A percentile compares a stretch with the other conserved stretches of the same genome.
These are phyloP conservation scores for Sparassis latifolia DNA, from an alignment of 1,284 basidiomycete species.

Conservation along the genomic window DNA sequence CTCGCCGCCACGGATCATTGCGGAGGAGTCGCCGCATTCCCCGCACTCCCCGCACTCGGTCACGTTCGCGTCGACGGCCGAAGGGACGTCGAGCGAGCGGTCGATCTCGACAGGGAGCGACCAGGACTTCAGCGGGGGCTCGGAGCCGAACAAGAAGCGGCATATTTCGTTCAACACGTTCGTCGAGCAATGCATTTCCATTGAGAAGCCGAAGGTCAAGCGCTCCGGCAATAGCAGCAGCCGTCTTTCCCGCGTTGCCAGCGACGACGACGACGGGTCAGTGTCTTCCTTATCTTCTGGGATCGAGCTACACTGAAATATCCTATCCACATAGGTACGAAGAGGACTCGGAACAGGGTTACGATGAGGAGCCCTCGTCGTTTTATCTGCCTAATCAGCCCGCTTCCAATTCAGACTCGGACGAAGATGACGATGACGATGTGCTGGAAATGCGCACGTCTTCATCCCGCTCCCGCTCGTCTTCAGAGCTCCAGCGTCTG, in stretches of 20 bases:
- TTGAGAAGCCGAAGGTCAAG: constrained; percentile 58
- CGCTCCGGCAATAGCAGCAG: constrained; percentile 15
- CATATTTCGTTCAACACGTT: constrained; percentile 99
- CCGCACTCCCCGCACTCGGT: constrained; percentile 6
- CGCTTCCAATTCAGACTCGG: constrained; percentile 31
- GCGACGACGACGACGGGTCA: constrained; percentile 61
- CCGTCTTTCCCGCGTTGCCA: constrained; percentile 19
- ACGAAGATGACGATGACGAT: constrained; percentile 55
- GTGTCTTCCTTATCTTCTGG: constrained; percentile 20
- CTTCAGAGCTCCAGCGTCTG: constrained; percentile 24
- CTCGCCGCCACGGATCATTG: constrained; percentile 57
- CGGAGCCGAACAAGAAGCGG: constrained; percentile 40
- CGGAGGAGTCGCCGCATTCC: constrained; percentile 13
- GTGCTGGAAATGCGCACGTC: constrained; percentile 58
- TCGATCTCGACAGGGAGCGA: constrained; percentile 26
- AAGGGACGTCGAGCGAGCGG: constrained; percentile 21
- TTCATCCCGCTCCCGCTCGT: constrained; percentile 30
- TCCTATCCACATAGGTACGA: constrained; percentile 41
- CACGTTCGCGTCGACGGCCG: constrained; percentile 6
- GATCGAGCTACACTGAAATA: constrained; percentile 9
- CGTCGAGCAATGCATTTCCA: constrained; percentile 96
- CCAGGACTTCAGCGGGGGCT: constrained; percentile 33
- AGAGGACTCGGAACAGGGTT: constrained; percentile 51
- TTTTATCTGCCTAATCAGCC: constrained; percentile 28
- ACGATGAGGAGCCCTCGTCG: constrained; percentile 24